Conservation (phyloP, 345 rosid species). For the Eucalyptus globulus region DNA sequence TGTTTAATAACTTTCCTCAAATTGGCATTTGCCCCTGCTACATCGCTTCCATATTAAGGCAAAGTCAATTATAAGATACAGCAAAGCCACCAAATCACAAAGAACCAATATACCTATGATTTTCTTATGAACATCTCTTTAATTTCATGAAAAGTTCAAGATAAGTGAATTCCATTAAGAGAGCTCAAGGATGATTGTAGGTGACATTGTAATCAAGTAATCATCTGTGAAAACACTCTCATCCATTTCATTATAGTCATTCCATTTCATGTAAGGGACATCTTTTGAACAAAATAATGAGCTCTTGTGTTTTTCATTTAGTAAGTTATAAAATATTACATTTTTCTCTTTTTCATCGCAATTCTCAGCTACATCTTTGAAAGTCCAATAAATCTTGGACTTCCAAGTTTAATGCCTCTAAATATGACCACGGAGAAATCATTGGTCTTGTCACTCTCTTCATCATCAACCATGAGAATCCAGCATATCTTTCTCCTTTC, state of each 20-base stretch:
- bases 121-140: neutral
- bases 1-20: neutral
- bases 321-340: neutral
- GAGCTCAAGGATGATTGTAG: neutral
- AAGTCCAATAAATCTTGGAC: neutral
- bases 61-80: neutral
- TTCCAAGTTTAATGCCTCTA: neutral
- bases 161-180: neutral
- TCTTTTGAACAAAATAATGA: neutral
- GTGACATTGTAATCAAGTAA: neutral
- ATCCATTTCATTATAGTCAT: neutral
- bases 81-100: neutral
- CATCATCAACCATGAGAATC: neutral
- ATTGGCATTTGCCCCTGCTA: neutral
- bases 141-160: neutral
- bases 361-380: neutral
- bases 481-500: neutral
- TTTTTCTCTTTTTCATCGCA: neutral
- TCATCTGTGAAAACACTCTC: neutral
- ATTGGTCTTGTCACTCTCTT: neutral
- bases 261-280: neutral
- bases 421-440: neutral
- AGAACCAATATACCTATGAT: neutral
- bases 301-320: neutral
- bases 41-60: neutral